A percentile compares a stretch with the other conserved stretches of the same genome.
phyloP scores from a whole-genome alignment of 352 stramenopile species.

The Elongisporangium senticosum region DNA sequence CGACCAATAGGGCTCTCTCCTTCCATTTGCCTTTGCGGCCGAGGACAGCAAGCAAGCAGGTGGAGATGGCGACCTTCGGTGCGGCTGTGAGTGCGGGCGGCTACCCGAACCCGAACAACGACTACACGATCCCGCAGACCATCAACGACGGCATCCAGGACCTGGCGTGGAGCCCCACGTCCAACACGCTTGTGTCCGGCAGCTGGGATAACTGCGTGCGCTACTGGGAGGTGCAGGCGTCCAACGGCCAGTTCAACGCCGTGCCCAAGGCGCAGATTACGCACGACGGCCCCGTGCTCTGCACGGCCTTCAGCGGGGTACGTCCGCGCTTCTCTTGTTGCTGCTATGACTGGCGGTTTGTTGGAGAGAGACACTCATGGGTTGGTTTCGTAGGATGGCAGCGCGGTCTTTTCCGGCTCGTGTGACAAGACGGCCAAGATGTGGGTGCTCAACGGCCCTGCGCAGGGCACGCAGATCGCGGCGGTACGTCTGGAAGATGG shows the following conservation, averaged over 20 bases:
- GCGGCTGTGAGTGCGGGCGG: conserved; percentile 33
- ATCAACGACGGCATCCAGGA: conserved; percentile 75
- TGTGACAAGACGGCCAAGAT: conserved; percentile 95
- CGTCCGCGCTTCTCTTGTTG: conserved; percentile 2
- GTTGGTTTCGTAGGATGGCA: conserved; percentile 74
- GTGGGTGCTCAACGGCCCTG: conserved; percentile 85
- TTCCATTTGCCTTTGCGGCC: not conserved
- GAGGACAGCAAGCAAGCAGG: not conserved
- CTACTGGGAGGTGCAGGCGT: conserved; percentile 80
- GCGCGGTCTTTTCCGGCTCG: conserved; percentile 89
- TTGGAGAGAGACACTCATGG: conserved; percentile 2
- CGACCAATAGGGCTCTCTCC: not conserved
- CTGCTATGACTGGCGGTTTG: not conserved
- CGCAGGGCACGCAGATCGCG: conserved; percentile 73
- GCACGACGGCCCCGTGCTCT: conserved; percentile 89
- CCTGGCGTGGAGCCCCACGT: conserved; percentile 67
- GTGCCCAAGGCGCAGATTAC: conserved; percentile 80
- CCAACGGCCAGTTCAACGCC: conserved; percentile 64
- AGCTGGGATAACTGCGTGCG: conserved; percentile 83
- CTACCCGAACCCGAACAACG: conserved; percentile 71
- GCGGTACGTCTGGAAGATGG: conserved; percentile 32
- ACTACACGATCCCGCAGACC: conserved; percentile 63
- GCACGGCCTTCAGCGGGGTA: conserved; percentile 86
- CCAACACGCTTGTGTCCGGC: conserved; percentile 68
- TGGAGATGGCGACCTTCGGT: conserved; percentile 35